Base-by-base conservation (phyloP, 2,329 filamentous ascomycete genomes). In the Penicillium sp. region DNA sequence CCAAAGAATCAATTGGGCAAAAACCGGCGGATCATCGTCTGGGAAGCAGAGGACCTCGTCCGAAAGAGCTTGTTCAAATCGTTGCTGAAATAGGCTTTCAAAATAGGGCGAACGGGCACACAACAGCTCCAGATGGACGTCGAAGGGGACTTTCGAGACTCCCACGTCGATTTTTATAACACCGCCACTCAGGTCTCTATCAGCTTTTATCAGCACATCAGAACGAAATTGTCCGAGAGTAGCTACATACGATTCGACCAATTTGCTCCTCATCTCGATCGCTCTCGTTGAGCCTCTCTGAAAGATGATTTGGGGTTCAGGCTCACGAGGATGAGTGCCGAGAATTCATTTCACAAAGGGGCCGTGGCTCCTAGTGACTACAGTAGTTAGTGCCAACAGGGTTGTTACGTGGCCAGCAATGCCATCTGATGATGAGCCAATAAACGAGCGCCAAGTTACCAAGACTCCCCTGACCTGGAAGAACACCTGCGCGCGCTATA, bases 111-210 rank as follows among this genome's bases (percentile, higher is more conserved):
- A 54, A 34, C 47, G 47, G 42, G 44, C 31, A 45, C 47, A 47
- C n/a, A 54, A 33, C 33, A 54, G 31, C 39, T 54, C 47, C 42
- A 51, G 18, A 46, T 51, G 47, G 28, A 53, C 45, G 36, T 53
- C 51, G 36, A 53, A 53, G 33, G 51, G 45, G 21, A 34, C 34
- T 23, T 36, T 18, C 13, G 36, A 33, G 13, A 23, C 23, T 21
- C 45, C 51, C 29, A 53, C 51, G 38, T 45, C 41, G 16, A 53
- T 23, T 23, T 45, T 33, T n/a, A 42, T 45, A 28, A 53, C 26
- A 18, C 51, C 51, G 29, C 36, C 21, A 23, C 15, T 39, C 36
- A 39, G 21, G 15, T 39, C 36, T 39, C 36, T 39, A 39, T 23
- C 36, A 18, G n/a, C 36, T 39, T 16, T 16, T 16, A 23, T 39